Evolutionary conservation across 805 yeast genomes (phyloP).

Genomic region (Kurtzmaniella fragi): DNA sequence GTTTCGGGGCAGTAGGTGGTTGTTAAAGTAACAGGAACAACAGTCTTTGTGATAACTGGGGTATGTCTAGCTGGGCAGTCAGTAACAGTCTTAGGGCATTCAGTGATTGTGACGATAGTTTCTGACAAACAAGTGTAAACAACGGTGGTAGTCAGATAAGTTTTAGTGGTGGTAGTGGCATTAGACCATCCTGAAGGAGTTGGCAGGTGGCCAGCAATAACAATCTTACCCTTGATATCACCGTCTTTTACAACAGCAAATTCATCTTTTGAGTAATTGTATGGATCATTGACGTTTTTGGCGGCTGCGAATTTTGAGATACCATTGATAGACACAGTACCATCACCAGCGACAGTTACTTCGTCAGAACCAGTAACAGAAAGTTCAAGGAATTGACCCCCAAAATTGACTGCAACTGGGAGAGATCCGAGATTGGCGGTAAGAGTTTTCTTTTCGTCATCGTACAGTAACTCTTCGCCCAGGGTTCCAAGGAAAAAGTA

Average conservation of each 20-base stretch:
- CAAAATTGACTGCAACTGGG: neutral
- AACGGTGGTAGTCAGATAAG: neutral
- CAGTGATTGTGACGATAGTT: slow-evolving; percentile 13
- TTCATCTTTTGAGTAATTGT: slow-evolving; percentile 14
- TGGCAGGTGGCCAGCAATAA: neutral
- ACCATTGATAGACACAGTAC: slow-evolving; percentile 11
- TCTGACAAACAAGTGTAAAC: neutral
- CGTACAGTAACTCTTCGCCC: slow-evolving; percentile 17
- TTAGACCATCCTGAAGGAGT: neutral
- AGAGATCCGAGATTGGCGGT: neutral
- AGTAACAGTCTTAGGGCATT: slow-evolving; percentile 9
- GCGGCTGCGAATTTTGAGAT: slow-evolving; percentile 19
- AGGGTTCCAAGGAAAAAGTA: slow-evolving; percentile 27
- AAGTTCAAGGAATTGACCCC: neutral
- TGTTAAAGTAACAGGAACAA: slow-evolving; percentile 3
- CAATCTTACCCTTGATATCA: neutral
- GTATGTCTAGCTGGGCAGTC: slow-evolving; percentile 7
- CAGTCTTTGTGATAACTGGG: slow-evolving; percentile 1
- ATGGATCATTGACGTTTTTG: slow-evolving; percentile 24
- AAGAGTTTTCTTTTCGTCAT: slow-evolving; percentile 5
- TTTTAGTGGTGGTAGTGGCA: slow-evolving; percentile 2
- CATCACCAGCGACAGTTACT: slow-evolving; percentile 8
- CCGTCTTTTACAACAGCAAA: slow-evolving; percentile 8
- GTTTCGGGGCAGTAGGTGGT: slow-evolving; percentile 5
- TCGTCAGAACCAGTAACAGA: slow-evolving; percentile 6